These are phyloP conservation scores for Ammopiptanthus mongolicus DNA, from an alignment of 306 rosid species.

Conservation along the genomic window DNA sequence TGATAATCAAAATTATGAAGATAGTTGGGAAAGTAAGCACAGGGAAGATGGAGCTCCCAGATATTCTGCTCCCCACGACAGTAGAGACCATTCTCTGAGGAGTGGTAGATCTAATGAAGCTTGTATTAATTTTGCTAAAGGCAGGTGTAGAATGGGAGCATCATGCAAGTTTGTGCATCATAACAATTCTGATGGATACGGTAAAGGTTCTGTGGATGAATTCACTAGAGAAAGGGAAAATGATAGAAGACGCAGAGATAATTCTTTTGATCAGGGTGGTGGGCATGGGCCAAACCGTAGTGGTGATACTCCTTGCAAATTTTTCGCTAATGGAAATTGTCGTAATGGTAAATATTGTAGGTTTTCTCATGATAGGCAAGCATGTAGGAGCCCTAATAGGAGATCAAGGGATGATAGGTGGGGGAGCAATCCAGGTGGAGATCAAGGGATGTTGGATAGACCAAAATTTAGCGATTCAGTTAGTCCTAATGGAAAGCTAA, in stretches of 20 bases:
- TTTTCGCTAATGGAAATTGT: slow-evolving; percentile 81
- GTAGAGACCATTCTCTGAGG: slow-evolving; percentile 50
- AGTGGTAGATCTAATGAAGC: slow-evolving; percentile 55
- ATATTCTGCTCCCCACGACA: slow-evolving; percentile 45
- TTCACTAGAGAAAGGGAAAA: slow-evolving; percentile 59
- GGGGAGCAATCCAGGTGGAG: slow-evolving; percentile 49
- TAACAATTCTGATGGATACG: slow-evolving; percentile 55
- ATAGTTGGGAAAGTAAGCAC: slow-evolving; percentile 69
- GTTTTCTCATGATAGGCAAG: slow-evolving; percentile 76
- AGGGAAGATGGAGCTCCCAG: slow-evolving; percentile 66
- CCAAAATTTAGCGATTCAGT: slow-evolving; percentile 42
- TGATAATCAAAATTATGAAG: slow-evolving; percentile 55
- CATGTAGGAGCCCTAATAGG: slow-evolving; percentile 64
- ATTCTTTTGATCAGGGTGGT: slow-evolving; percentile 58
- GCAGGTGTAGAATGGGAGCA: slow-evolving; percentile 79
- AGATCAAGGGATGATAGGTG: slow-evolving; percentile 56
- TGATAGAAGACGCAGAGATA: slow-evolving; percentile 65
- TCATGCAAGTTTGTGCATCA: slow-evolving; percentile 76
- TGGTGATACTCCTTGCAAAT: slow-evolving; percentile 67
- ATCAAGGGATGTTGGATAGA: slow-evolving; percentile 43
- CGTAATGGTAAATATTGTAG: slow-evolving; percentile 85
- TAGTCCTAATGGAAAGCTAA: slow-evolving; percentile 71
- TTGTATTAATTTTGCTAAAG: slow-evolving; percentile 67
- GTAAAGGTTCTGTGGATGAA: slow-evolving; percentile 53
- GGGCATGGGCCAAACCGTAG: slow-evolving; percentile 52